These are phyloP conservation scores for Stenogyne calaminthoides DNA, from an alignment of 305 asterid genomes.

Conservation along the genomic window DNA sequence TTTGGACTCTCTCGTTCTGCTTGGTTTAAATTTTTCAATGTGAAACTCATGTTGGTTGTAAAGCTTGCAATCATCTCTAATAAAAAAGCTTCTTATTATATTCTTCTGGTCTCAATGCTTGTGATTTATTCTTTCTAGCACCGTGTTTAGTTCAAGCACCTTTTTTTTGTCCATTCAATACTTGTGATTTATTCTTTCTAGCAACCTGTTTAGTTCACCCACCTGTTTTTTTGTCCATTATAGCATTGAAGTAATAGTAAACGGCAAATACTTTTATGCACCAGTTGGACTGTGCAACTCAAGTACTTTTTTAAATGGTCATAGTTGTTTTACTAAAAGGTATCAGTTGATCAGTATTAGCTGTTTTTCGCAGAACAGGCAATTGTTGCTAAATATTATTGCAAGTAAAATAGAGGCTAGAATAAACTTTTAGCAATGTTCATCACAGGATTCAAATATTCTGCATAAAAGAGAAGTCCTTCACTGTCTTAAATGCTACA, in stretches of 20 bases:
- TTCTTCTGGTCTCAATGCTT: slow-evolving; percentile 16
- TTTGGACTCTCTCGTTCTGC: slow-evolving; percentile 12
- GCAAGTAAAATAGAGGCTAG: slow-evolving; percentile 26
- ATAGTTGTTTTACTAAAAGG: no score
- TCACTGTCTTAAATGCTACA: slow-evolving; percentile 30
- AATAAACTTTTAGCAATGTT: slow-evolving; percentile 20
- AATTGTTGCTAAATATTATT: background rate
- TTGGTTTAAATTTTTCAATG: slow-evolving; percentile 16
- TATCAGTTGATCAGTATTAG: no score
- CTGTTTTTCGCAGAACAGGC: no score
- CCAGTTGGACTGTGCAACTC: no score
- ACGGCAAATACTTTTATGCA: no score
- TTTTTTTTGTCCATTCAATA: slow-evolving; percentile 25
- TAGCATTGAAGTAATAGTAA: slow-evolving; percentile 14
- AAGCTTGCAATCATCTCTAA: background rate
- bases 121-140: slow-evolving; percentile 20
- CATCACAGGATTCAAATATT: slow-evolving; percentile 34
- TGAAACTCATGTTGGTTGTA: slow-evolving; percentile 19
- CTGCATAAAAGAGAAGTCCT: slow-evolving; percentile 26
- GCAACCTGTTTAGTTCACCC: slow-evolving; percentile 7
- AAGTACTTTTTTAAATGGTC: no score
- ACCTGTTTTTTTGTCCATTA: slow-evolving; percentile 24
- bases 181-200: slow-evolving; percentile 22
- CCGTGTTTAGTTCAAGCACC: slow-evolving; percentile 12
- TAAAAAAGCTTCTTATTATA: slow-evolving; percentile 21